A percentile compares a stretch with the other conserved stretches of the same genome.
phyloP scores from a whole-genome alignment of 495 filamentous ascomycete genomes.

The Podospora pseudoanserina region DNA sequence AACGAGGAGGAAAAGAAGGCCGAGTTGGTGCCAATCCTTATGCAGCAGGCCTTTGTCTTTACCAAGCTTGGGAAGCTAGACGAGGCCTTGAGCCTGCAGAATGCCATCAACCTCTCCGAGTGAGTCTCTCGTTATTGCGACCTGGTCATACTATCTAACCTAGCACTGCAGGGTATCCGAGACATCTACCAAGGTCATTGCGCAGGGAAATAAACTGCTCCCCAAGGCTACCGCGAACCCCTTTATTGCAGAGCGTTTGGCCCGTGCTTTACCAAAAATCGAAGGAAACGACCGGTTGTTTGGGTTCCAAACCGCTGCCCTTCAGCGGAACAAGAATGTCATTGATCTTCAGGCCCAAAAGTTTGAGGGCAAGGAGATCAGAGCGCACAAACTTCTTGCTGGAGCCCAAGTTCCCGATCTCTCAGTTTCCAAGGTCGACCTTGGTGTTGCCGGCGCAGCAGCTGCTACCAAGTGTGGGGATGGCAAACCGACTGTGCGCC shows the following conservation, averaged over 20 bases:
- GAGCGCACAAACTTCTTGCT: conserved; percentile 57
- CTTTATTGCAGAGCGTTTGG: conserved; percentile 66
- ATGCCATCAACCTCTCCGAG: conserved; percentile 51
- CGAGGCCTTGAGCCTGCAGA: conserved; percentile 65
- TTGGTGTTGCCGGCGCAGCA: conserved; percentile 78
- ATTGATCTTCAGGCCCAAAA: conserved; percentile 78
- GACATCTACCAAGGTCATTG: conserved; percentile 69
- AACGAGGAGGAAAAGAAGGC: conserved; percentile 75
- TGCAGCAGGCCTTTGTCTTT: conserved; percentile 82
- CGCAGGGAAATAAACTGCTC: conserved; percentile 71
- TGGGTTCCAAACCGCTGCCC: conserved; percentile 64
- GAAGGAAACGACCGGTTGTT: conserved; percentile 71
- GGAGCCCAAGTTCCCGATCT: conserved; percentile 48
- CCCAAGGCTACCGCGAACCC: conserved; percentile 65
- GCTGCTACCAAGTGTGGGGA: conserved; percentile 62
- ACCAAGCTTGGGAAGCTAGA: conserved; percentile 66
- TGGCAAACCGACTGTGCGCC: conserved; percentile 66
- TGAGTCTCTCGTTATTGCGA: conserved; percentile 21
- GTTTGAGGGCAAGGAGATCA: conserved; percentile 64
- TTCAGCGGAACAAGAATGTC: conserved; percentile 65
- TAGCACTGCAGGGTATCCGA: conserved; percentile 63
- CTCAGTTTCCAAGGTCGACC: conserved; percentile 55
- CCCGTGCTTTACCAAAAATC: conserved; percentile 55
- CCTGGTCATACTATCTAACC: conserved; percentile 20
- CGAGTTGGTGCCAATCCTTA: conserved; percentile 79